Evolutionary conservation across 1,284 basidiomycete genomes (phyloP), one percentile per base, ranked within the genome.

Genomic region (Ceratobasidium sp.): DNA sequence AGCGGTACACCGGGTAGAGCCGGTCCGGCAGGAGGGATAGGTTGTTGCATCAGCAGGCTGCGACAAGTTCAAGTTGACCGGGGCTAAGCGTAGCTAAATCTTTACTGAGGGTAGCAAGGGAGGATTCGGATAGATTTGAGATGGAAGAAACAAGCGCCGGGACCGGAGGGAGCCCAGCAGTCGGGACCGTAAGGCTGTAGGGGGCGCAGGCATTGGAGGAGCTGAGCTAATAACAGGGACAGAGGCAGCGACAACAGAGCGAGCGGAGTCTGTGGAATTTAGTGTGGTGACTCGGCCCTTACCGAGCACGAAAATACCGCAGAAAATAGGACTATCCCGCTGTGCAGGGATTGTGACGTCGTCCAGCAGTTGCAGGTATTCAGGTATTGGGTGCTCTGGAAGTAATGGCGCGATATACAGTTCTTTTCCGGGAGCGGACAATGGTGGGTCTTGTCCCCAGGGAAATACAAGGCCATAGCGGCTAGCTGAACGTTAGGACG

Each of bases 391-490:
- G 57, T 91, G 85, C 29, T 80, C 82, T 15, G 90, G 84, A 20
- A 84, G 81, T 5, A 97, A 78, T 0, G 95, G 95, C 22, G 96
- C 85, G 70, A 96, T 85, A 75, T 98, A 98, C 35, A 96, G 79
- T 77, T 98, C 95, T 72, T 90, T 89, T 32, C 93, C 92, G 20
- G 89, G 90, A 71, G 86, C 84, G 72, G 86, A 79, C 5, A 93
- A 90, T 72, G 89, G 87, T 7, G 87, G 87, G 34, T 83, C 83
- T 64, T 81, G 82, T 3, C 90, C 90, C 88, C 93, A 94, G 12
- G 93, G 94, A 72, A 93, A 92, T 40, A 92, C 86, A 13, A 95
- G 82, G 8, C 90, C 93, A 77, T 95, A 91, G 25, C 94, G 93
- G 69, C 93, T 94, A 77, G 17, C 6, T 27, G 29, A 50, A 3